Conservation (phyloP, 2,329 filamentous ascomycete genomes). For the Fusarium sp. region DNA sequence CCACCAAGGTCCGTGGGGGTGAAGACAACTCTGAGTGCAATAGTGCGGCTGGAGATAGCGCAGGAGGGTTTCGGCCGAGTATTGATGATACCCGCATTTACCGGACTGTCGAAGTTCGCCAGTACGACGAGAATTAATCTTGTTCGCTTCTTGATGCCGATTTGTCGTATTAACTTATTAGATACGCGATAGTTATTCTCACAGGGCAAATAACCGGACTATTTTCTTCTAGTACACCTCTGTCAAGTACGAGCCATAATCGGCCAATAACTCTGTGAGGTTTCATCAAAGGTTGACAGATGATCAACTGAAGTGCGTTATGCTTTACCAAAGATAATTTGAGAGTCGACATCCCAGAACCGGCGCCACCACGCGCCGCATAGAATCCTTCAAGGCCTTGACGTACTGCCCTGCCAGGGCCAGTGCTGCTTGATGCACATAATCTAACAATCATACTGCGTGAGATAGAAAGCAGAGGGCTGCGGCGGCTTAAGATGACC, state of each 20-base stretch:
- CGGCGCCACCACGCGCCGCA: no score
- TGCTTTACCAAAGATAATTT: no score
- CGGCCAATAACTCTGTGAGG: not conserved
- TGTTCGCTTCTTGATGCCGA: not conserved
- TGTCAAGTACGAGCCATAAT: not conserved
- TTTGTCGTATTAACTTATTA: not conserved
- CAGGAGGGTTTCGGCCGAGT: not conserved
- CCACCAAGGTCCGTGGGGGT: conserved; percentile 7
- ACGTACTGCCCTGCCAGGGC: no score
- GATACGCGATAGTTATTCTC: not conserved
- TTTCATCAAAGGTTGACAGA: not conserved
- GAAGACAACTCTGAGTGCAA: not conserved
- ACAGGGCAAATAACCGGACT: not conserved
- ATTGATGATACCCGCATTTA: conserved; percentile 21
- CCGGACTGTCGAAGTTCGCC: conserved; percentile 22
- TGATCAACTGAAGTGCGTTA: no score
- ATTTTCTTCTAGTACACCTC: not conserved
- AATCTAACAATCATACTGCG: no score
- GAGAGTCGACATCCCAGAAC: no score
- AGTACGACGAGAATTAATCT: conserved; percentile 16
- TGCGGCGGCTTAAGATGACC: no score
- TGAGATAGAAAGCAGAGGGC: no score
- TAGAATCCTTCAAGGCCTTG: no score
- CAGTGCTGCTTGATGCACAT: no score
- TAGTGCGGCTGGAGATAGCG: not conserved